Conservation (phyloP, 140 eudicot species). For the Senecio squalidus region DNA sequence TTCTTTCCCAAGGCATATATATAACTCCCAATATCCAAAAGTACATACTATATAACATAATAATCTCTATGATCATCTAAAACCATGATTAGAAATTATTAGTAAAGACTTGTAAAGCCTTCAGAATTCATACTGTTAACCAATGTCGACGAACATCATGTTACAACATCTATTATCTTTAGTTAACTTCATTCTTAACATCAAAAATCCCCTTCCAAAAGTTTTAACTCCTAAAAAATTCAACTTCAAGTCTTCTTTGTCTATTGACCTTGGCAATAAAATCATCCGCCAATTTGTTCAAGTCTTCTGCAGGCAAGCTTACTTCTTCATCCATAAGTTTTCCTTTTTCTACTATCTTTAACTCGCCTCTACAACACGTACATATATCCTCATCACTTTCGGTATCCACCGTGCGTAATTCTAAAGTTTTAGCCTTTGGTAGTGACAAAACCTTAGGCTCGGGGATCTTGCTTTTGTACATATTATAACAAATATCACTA, state of each 20-base stretch:
- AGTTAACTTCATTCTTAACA: neutral
- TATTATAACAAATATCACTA: constrained; percentile 22
- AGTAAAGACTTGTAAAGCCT: constrained; percentile 6
- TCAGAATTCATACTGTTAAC: constrained; percentile 1
- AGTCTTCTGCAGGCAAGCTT: constrained; percentile 33
- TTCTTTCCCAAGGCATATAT: neutral
- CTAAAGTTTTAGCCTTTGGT: neutral
- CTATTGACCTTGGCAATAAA: constrained; percentile 55
- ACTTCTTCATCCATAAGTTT: constrained; percentile 13
- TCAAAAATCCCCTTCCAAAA: neutral
- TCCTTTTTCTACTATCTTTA: constrained; percentile 8
- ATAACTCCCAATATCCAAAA: neutral
- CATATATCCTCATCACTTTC: neutral
- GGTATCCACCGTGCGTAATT: neutral
- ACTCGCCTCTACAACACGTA: constrained; percentile 8
- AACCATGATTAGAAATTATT: neutral
- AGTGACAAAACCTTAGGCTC: constrained; percentile 12
- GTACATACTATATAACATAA: neutral
- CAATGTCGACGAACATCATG: neutral
- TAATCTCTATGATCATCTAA: neutral
- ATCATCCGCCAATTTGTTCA: constrained; percentile 59
- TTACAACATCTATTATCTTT: neutral
- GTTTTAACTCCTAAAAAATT: constrained; percentile 1
- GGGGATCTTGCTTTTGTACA: constrained; percentile 17
- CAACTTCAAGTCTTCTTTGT: constrained; percentile 51